Evolutionary conservation across 1,139 yeast species (phyloP), one percentile per base, ranked within the genome.

Genomic region (Meyerozyma sp.): DNA sequence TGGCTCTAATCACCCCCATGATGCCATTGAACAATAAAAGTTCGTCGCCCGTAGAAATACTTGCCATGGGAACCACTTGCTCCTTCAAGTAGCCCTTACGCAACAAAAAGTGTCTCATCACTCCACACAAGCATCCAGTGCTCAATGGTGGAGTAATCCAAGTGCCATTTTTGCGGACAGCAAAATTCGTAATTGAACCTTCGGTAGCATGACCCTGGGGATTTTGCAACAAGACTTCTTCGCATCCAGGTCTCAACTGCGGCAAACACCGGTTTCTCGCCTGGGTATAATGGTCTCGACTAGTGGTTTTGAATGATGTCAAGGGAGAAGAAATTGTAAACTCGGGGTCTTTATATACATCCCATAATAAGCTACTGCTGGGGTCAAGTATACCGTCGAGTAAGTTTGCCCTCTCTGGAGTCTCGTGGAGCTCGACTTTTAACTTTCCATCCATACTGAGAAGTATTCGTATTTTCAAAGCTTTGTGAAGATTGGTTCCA

Each of bases 301-400:
- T 66, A 0, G 97, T 88, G 0, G 98, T 93, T 59, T 93, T 93
- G 67, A 91, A 86, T 3, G 95, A 84, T 0, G 96, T 89, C 60
- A 85, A 88, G 2, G 91, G 88, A 0, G 94, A 80, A 0, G 80
- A 74, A 42, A 75, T 56, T 0, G 79, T 73, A 3, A 79, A 67
- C 34, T 73, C 63, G 0, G 70, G 55, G 58, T 87, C 94, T 5
- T 89, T 56, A 53, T 79, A 82, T 0, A 88, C 81, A 26, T 73
- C 77, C 80, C 83, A 87, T 9, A 41, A 20, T 10, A 8, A 20
- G 27, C 26, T 20, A 13, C 6, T 34, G 7, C 34, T 37, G 8
- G 29, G 30, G 1, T 41, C 45, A 5, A 46, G 42, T 9, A 36
- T 42, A 3, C 42, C 36, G 45, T 70, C 74, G 35, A 76, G 61